Evolutionary conservation across 1,284 basidiomycete species (phyloP), one percentile per base, ranked within the genome.

Genomic region (Cryptococcus hybrid): DNA sequence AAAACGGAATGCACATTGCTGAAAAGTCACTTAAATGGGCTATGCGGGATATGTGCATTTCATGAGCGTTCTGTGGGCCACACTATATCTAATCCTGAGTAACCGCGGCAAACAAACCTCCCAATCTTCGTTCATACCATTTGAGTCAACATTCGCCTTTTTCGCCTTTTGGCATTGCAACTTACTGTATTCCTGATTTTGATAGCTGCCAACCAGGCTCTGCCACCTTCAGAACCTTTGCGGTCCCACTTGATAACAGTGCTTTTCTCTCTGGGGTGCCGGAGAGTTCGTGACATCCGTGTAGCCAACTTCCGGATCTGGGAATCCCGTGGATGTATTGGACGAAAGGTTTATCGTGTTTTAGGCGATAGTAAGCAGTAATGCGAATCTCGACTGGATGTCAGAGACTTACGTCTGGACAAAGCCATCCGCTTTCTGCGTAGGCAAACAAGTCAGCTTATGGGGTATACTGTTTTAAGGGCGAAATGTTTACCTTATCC

Each of bases 291-390:
- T 6, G 49, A 12, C 9, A 6, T 65, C 65, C 4, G 70, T 72
- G 54, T 73, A 73, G 12, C 70, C 71, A 34, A 70, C 42, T 51
- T 66, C 66, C 43, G 71, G 69, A 52, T 73, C 65, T 12, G 55
- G 51, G 54, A 73, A 73, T 0, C 12, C 73, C 69, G 56, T 71
- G 68, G 57, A 66, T 61, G 58, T 63, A 69, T 18, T 69, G 64
- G 52, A 66, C 67, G 34, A 75, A 52, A n/a, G 62, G 58, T 35
- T 63, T 39, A 0, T 55, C 51, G 18, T 58, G 44, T 34, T 55
- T 47, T 40, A 73, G 56, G 0, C 63, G 59, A 7, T 65, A 47
- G 5, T n/a, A n/a, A n/a, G n/a, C 30, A 30, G 4, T 4, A 30
- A 30, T 30, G 30, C 67, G n/a, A 64, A 52, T 15, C 59, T 63